phyloP scores from a whole-genome alignment of 306 rosid genomes.

The Vachellia pachyceras region DNA sequence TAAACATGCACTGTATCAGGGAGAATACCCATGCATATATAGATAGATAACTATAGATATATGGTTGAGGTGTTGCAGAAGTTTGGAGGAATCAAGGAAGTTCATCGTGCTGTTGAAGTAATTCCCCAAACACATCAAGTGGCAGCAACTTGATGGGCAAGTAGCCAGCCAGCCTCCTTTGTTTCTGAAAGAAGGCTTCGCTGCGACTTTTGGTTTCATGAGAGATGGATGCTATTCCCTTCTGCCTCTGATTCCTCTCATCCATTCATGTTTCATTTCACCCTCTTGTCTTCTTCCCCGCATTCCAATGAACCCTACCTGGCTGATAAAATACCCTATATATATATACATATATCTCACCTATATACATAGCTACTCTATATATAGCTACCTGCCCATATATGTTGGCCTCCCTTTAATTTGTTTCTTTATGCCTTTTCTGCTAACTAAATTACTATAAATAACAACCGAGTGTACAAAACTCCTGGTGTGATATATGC shows the following conservation, averaged over 20 bases:
- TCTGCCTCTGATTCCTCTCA: constrained; percentile 42
- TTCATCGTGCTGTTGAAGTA: constrained; percentile 48
- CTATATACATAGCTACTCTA: background rate
- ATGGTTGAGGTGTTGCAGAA: constrained; percentile 25
- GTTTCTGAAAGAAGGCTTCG: constrained; percentile 27
- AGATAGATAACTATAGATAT: too few relatives aligned
- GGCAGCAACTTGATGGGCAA: constrained; percentile 27
- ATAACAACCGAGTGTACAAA: too few relatives aligned
- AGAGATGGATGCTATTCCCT: constrained; percentile 49
- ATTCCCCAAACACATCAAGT: constrained; percentile 46
- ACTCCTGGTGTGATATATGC: too few relatives aligned
- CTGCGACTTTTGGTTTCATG: constrained; percentile 38
- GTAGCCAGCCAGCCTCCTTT: constrained; percentile 21
- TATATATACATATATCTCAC: background rate
- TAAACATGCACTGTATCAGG: too few relatives aligned
- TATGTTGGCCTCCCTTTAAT: background rate
- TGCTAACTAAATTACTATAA: background rate
- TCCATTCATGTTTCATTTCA: constrained; percentile 10
- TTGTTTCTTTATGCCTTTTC: background rate
- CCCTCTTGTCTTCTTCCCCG: constrained; percentile 21
- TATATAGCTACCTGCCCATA: background rate
- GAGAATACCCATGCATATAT: too few relatives aligned
- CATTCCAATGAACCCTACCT: constrained; percentile 39
- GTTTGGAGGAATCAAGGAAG: constrained; percentile 43
- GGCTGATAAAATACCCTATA: background rate